phyloP scores from a whole-genome alignment of 805 yeast genomes.

The Schizosaccharomyces octosporus region DNA sequence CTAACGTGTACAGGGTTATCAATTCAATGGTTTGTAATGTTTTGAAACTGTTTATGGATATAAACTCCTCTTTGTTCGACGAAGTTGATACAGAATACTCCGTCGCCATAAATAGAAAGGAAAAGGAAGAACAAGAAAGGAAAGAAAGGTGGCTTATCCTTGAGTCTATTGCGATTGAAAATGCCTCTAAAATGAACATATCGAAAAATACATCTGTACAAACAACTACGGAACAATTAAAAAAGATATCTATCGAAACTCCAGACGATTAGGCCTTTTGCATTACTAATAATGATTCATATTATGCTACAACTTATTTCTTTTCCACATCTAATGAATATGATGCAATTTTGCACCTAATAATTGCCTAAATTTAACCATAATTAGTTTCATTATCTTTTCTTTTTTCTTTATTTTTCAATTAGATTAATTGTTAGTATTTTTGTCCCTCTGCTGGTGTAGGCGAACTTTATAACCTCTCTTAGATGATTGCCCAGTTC shows the following conservation, averaged over 20 bases:
- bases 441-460: too few relatives aligned
- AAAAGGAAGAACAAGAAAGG: neutral
- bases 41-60: conserved; percentile 72
- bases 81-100: conserved; percentile 12
- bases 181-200: neutral
- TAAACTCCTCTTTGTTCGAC: conserved; percentile 69
- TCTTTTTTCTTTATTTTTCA: too few relatives aligned
- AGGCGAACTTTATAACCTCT: too few relatives aligned
- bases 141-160: neutral
- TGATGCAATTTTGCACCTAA: too few relatives aligned
- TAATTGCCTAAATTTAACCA: too few relatives aligned
- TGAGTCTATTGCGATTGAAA: neutral
- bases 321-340: neutral
- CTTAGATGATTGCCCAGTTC: too few relatives aligned
- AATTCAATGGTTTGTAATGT: conserved; percentile 80
- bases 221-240: neutral
- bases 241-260: neutral
- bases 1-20: conserved; percentile 32
- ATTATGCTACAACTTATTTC: neutral
- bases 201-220: neutral
- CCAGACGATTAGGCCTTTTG: neutral
- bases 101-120: conserved; percentile 12
- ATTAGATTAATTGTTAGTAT: too few relatives aligned
- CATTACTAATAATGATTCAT: neutral
- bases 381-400: too few relatives aligned